Evolutionary conservation across 148 eudicot species (phyloP), one percentile per base, ranked within the genome.

Genomic region (Salicornia ramosissima): DNA sequence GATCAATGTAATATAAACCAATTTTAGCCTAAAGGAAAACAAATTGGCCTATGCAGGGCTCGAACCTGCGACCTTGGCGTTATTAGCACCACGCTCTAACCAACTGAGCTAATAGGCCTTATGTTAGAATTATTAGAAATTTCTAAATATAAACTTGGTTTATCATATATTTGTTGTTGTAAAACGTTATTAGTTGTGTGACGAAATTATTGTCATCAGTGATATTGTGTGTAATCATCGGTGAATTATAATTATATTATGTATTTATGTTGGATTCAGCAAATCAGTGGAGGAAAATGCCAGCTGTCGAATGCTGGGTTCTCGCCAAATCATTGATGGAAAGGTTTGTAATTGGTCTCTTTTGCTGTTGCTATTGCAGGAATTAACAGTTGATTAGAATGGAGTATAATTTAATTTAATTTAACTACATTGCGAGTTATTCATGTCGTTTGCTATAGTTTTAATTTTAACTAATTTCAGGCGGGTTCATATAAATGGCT

Each of bases 51-150:
- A 84, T 87, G 86, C 84, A 90, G 87, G 88, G 81, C 85, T 87
- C 88, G 86, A 90, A 85, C 90, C 85, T 85, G 86, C 86, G 80
- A 90, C 92, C 88, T 87, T 90, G 90, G 90, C 88, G 86, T 86
- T 90, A 88, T 90, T 90, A 90, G 94, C 94, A 82, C 78, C 85
- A 82, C 81, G 79, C 81, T 81, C 87, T 85, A 85, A 85, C 88
- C 89, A 87, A 77, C 83, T 87, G 87, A 85, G 83, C 86, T 85
- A 88, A 88, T 81, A 29, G 88, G 85, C 84, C 87, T 18, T 1
- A 1, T 60, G 1, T 0, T 19, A 29, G 3, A 58, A 29, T 56
- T 6, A 1, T 29, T 0, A 26, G 8, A 26, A 13, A 4, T 28
- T 10, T 24, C 0, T 2, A 28, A n/a, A n/a, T n/a, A n/a, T n/a